Evolutionary conservation across 352 stramenopile genomes (phyloP).

Genomic region (Phytophthora melonis): DNA sequence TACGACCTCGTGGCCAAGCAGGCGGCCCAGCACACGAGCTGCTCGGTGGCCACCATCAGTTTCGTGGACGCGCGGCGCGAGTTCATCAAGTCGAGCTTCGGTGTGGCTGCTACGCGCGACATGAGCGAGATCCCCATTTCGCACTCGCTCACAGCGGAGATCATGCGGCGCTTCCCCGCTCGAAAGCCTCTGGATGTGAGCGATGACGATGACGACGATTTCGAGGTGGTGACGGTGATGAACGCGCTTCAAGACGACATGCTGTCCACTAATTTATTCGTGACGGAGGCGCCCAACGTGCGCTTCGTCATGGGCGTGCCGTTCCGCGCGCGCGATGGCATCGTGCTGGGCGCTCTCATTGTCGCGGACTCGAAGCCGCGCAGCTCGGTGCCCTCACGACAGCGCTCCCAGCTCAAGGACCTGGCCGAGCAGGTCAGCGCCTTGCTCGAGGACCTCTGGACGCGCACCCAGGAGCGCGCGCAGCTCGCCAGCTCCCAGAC

Average conservation of each 20-base stretch:
- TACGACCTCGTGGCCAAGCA: constrained; percentile 70
- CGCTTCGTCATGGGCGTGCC: constrained; percentile 69
- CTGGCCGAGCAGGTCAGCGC: constrained; percentile 57
- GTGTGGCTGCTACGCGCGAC: constrained; percentile 31
- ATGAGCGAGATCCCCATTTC: constrained; percentile 54
- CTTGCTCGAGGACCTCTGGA: constrained; percentile 55
- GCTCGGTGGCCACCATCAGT: constrained; percentile 64
- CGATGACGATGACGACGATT: constrained; percentile 36
- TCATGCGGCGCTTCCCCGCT: constrained; percentile 58
- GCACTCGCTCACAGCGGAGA: constrained; percentile 65
- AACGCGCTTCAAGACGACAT: constrained; percentile 53
- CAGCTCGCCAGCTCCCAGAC: constrained; percentile 37
- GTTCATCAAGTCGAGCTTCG: constrained; percentile 67
- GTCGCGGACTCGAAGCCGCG: constrained; percentile 60
- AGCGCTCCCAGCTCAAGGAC: constrained; percentile 48
- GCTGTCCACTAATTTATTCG: constrained; percentile 65
- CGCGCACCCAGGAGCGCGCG: constrained; percentile 39
- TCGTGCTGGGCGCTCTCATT: constrained; percentile 66
- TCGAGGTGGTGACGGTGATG: constrained; percentile 49
- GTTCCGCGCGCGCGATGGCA: constrained; percentile 55
- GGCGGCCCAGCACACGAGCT: constrained; percentile 58
- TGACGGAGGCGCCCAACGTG: constrained; percentile 56
- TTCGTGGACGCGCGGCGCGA: constrained; percentile 71
- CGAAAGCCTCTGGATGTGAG: constrained; percentile 39
- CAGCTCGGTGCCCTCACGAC: constrained; percentile 34